A percentile compares a stretch with the other conserved stretches of the same genome.
phyloP scores from a whole-genome alignment of 2,329 filamentous ascomycete genomes.

The Phyllosticta citriasiana region DNA sequence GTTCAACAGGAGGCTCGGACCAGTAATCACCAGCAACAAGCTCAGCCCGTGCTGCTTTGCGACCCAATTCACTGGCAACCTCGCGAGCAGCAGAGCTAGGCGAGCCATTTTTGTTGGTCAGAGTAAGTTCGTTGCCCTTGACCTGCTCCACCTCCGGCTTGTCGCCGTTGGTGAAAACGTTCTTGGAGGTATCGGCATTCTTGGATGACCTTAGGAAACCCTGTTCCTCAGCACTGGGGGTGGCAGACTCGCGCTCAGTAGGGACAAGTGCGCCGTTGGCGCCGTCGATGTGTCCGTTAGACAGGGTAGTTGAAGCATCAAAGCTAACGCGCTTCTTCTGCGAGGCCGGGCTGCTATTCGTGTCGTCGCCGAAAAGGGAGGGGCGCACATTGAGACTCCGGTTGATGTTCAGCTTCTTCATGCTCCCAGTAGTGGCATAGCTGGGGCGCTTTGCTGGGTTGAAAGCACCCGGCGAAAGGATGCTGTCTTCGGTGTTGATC shows the following conservation, averaged over 20 bases:
- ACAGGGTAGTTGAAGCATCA: slow-evolving; percentile 38
- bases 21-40: slow-evolving; percentile 69
- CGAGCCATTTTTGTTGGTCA: slow-evolving; percentile 63
- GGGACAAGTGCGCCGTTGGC: slow-evolving; percentile 41
- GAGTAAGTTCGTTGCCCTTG: slow-evolving; percentile 64
- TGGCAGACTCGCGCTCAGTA: slow-evolving; percentile 39
- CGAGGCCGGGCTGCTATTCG: slow-evolving; percentile 38
- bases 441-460: slow-evolving; percentile 45
- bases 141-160: slow-evolving; percentile 59
- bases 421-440: slow-evolving; percentile 37
- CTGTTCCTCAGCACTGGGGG: slow-evolving; percentile 48
- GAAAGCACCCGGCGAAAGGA: slow-evolving; percentile 77
- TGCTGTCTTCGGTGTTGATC: slow-evolving; percentile 74
- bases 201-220: slow-evolving; percentile 48
- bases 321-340: slow-evolving; percentile 83
- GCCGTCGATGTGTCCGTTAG: slow-evolving; percentile 37
- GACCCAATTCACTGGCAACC: slow-evolving; percentile 14
- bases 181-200: slow-evolving; percentile 16
- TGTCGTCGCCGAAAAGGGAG: slow-evolving; percentile 44
- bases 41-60: slow-evolving; percentile 23
- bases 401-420: slow-evolving; percentile 92
- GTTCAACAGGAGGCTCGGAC: slow-evolving; percentile 66
- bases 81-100: slow-evolving; percentile 27
- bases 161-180: slow-evolving; percentile 25
- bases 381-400: slow-evolving; percentile 62